Percentiles rank a stretch among this genome's conserved stretches.
phyloP scores from a whole-genome alignment of 2,329 filamentous ascomycete genomes.

The Byssothecium circinans region DNA sequence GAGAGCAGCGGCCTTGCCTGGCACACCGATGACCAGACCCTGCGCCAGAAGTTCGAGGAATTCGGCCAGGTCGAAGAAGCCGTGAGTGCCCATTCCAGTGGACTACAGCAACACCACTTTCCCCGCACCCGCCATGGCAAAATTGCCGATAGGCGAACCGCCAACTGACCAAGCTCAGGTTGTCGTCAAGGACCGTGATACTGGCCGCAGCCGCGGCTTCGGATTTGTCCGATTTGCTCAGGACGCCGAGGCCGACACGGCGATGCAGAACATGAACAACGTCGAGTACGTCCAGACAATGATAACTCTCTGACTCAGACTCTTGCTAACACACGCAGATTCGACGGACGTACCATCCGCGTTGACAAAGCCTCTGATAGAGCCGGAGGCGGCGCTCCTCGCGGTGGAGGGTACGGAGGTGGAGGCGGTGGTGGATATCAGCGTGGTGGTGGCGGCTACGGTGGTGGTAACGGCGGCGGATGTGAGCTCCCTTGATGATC shows the following conservation, averaged over 20 bases:
- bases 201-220: constrained; percentile 93
- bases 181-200: constrained; percentile 97
- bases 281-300: constrained; percentile 69
- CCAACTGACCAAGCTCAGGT: constrained; percentile 60
- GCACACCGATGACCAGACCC: constrained; percentile 89
- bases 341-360: constrained; percentile 90
- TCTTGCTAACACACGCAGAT: constrained; percentile 56
- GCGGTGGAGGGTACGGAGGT: constrained; percentile 39
- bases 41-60: constrained; percentile 89
- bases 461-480: constrained; percentile 22
- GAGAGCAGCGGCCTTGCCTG: constrained; percentile 85
- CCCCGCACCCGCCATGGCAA: too few species aligned
- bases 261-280: constrained; percentile 81
- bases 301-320: too few species aligned
- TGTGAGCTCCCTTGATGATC: constrained; percentile 5
- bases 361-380: constrained; percentile 93
- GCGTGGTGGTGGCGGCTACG: constrained; percentile 26
- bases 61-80: constrained; percentile 93
- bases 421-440: constrained; percentile 22
- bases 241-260: constrained; percentile 74
- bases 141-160: not conserved
- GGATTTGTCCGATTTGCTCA: constrained; percentile 89
- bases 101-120: not conserved
- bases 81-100: constrained; percentile 60
- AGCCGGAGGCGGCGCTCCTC: constrained; percentile 55